These are phyloP conservation scores for Fusarium haematococcum DNA, from an alignment of 2,329 filamentous ascomycete genomes.

Conservation along the genomic window DNA sequence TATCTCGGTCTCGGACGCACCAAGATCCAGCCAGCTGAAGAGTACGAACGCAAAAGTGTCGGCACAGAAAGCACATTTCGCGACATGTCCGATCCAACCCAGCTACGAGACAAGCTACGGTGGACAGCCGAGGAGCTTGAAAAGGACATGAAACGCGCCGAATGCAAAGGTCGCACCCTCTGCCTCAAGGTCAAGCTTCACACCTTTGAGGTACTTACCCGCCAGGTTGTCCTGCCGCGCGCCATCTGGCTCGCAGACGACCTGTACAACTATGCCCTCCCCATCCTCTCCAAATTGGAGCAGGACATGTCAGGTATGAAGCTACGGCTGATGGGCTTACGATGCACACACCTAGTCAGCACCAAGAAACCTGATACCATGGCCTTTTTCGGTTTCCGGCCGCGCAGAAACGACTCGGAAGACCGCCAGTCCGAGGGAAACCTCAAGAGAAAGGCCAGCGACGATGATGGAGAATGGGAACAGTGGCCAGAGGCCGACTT, in stretches of 20 bases:
- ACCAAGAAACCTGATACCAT: slow-evolving; percentile 84
- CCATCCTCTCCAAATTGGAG: slow-evolving; percentile 86
- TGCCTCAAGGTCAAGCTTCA: slow-evolving; percentile 94
- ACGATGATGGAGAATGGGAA: slow-evolving; percentile 65
- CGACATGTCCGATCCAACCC: slow-evolving; percentile 76
- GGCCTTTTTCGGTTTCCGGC: slow-evolving; percentile 80
- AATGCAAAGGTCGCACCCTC: slow-evolving; percentile 90
- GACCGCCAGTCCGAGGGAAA: slow-evolving; percentile 18
- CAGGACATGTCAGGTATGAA: slow-evolving; percentile 85
- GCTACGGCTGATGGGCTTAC: slow-evolving; percentile 86
- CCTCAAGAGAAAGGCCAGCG: slow-evolving; percentile 52
- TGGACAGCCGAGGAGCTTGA: slow-evolving; percentile 87
- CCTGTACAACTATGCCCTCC: slow-evolving; percentile 82
- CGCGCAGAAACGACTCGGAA: slow-evolving; percentile 41
- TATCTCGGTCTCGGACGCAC: slow-evolving; percentile 90
- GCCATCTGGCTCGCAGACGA: slow-evolving; percentile 82
- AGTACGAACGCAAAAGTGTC: slow-evolving; percentile 91
- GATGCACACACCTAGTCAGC: slow-evolving; percentile 88
- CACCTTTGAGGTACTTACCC: slow-evolving; percentile 90
- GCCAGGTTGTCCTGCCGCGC: slow-evolving; percentile 81
- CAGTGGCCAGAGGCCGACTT: slow-evolving; percentile 76
- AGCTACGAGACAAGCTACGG: slow-evolving; percentile 82
- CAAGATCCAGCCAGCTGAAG: slow-evolving; percentile 84
- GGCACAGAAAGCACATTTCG: slow-evolving; percentile 93
- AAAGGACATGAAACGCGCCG: slow-evolving; percentile 81